Conservation (phyloP, 2,329 filamentous ascomycete genomes). For the Pestalotiopsis sp. region DNA sequence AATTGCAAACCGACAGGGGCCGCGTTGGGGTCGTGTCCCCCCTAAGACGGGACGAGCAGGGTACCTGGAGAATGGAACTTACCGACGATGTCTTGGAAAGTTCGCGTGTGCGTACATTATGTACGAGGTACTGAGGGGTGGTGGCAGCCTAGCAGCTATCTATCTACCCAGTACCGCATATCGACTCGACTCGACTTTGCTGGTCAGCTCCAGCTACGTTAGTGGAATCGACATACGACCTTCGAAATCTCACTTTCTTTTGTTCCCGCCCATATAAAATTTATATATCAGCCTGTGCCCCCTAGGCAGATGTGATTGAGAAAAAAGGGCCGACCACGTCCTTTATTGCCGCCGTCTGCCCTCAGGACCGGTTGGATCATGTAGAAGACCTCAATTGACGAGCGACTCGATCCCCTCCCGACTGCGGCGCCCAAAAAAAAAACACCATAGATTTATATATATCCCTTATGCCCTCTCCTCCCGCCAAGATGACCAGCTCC, state of each 20-base stretch:
- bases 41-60: neutral
- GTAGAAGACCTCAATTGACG: neutral
- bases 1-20: neutral
- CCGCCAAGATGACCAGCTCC: conserved; percentile 39
- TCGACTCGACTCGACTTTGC: neutral
- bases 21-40: neutral
- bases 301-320: conserved; percentile 1
- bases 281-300: neutral
- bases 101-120: too few species aligned
- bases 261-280: neutral
- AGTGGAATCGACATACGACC: neutral
- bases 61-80: neutral
- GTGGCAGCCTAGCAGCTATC: neutral
- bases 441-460: neutral
- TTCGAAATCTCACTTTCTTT: neutral
- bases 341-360: neutral
- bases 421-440: too few species aligned
- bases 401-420: neutral
- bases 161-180: neutral
- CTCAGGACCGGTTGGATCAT: neutral
- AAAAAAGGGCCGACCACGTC: neutral
- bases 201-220: neutral
- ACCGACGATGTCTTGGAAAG: neutral
- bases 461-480: conserved; percentile 2
- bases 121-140: neutral